A percentile compares a stretch with the other conserved stretches of the same genome.
Evolutionary conservation across 208 protist species (phyloP).

Genomic region (Acanthamoeba royreba): DNA sequence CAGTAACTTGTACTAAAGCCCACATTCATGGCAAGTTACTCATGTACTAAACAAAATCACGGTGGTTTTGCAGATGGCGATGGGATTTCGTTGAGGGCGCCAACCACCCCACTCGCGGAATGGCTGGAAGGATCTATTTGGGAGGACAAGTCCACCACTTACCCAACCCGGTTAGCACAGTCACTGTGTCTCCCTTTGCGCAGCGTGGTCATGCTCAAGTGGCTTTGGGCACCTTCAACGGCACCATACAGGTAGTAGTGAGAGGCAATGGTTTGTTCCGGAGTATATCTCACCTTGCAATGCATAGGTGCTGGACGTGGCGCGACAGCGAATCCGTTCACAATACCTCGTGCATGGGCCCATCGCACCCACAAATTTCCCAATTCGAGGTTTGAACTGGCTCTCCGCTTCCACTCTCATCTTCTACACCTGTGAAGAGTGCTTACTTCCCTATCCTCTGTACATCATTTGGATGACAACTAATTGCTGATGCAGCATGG

Average conservation of each 20-base stretch:
- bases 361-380: background rate
- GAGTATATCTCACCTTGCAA: no score
- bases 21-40: no score
- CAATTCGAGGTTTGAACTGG: background rate
- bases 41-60: background rate
- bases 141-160: background rate
- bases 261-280: background rate
- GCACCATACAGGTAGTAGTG: background rate
- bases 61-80: background rate
- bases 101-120: background rate
- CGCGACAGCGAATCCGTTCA: background rate
- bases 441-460: background rate
- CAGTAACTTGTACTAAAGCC: background rate
- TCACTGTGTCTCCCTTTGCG: background rate
- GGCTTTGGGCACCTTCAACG: conserved; percentile 25
- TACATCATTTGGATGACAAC: background rate
- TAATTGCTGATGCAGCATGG: background rate
- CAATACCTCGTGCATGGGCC: background rate
- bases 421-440: conserved; percentile 36
- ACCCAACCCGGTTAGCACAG: background rate
- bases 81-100: background rate
- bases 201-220: background rate
- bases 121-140: background rate
- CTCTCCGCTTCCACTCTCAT: background rate
- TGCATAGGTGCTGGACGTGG: background rate